These are phyloP conservation scores for Aspergillus ochraceus DNA, from an alignment of 2,329 filamentous ascomycete genomes.

Conservation along the genomic window DNA sequence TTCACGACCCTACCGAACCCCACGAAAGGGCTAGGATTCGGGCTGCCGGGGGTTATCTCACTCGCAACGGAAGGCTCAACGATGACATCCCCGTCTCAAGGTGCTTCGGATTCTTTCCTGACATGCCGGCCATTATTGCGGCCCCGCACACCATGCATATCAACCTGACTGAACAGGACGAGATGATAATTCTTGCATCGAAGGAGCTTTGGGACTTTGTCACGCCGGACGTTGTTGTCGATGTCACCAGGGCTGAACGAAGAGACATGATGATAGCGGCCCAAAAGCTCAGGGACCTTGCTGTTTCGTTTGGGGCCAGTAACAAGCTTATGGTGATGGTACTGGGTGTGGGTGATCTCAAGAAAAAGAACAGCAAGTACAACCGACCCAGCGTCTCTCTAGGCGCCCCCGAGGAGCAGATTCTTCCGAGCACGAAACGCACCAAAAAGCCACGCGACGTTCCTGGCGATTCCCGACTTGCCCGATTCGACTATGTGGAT, in stretches of 20 bases:
- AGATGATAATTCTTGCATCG: conserved; percentile 89
- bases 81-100: conserved; percentile 88
- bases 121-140: conserved; percentile 91
- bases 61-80: conserved; percentile 89
- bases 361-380: conserved; percentile 73
- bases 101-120: conserved; percentile 90
- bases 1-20: conserved; percentile 89
- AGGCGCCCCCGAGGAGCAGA: conserved; percentile 67
- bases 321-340: conserved; percentile 99
- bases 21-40: conserved; percentile 84
- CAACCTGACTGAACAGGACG: conserved; percentile 81
- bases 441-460: conserved; percentile 59
- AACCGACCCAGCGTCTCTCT: conserved; percentile 83
- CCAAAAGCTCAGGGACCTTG: conserved; percentile 90
- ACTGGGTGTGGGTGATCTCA: conserved; percentile 86
- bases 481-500: conserved; percentile 86
- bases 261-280: conserved; percentile 91
- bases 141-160: conserved; percentile 80
- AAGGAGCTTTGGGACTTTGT: conserved; percentile 95
- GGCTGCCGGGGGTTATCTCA: conserved; percentile 93
- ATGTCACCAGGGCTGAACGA: conserved; percentile 83
- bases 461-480: conserved; percentile 80
- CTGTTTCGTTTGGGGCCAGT: conserved; percentile 90
- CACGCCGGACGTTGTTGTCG: conserved; percentile 83
- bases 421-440: conserved; percentile 63